phyloP scores from a whole-genome alignment of 345 rosid genomes.

The Hibiscus tridactylites region DNA sequence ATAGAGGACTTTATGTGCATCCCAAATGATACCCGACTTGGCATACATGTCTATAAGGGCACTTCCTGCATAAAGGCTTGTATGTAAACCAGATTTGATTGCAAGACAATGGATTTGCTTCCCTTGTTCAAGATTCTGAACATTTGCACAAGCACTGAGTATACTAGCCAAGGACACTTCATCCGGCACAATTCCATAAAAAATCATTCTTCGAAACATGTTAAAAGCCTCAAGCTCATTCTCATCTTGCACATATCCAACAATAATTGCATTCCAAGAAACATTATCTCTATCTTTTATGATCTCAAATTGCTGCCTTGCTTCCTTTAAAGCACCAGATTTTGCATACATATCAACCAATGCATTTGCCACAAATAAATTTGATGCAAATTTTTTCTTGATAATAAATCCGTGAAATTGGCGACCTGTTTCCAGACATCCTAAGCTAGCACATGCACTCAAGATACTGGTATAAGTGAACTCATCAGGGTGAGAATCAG shows the following conservation, averaged over 20 bases:
- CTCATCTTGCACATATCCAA: conserved; percentile 74
- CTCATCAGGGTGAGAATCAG: conserved; percentile 64
- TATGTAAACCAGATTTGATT: conserved; percentile 59
- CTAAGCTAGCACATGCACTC: conserved; percentile 69
- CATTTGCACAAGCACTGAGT: conserved; percentile 70
- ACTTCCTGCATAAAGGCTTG: conserved; percentile 70
- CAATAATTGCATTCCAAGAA: conserved; percentile 93
- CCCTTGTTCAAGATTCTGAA: conserved; percentile 49
- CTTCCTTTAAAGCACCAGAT: conserved; percentile 57
- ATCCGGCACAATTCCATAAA: conserved; percentile 44
- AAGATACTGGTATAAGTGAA: conserved; percentile 78
- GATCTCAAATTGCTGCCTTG: conserved; percentile 60
- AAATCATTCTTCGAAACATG: conserved; percentile 56
- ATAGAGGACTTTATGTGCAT: conserved; percentile 38
- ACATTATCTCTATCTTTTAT: conserved; percentile 47
- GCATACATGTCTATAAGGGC: conserved; percentile 82
- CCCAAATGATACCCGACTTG: conserved; percentile 46
- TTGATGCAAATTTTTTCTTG: conserved; percentile 44
- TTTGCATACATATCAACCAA: conserved; percentile 92
- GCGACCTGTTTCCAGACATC: conserved; percentile 45
- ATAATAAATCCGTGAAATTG: conserved; percentile 66
- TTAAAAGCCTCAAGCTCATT: conserved; percentile 58
- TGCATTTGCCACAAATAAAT: conserved; percentile 79
- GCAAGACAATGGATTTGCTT: conserved; percentile 61
- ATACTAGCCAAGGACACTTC: conserved; percentile 74